A percentile compares a stretch with the other conserved stretches of the same genome.
Conservation (phyloP, 2,329 filamentous ascomycete species). For the Alternaria infectoria region DNA sequence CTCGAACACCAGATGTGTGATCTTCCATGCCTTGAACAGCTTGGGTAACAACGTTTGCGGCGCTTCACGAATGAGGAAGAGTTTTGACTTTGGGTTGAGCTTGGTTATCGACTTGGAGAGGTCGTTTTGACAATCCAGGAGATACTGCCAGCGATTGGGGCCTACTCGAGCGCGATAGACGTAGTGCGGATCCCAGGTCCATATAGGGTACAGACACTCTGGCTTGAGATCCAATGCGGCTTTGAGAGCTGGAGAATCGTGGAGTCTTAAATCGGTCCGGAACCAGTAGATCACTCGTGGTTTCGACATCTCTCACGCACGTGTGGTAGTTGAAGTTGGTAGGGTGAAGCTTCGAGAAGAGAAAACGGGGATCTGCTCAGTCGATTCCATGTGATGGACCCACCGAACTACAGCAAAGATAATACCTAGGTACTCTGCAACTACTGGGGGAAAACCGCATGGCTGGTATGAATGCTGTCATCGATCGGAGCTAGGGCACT, state of each 20-base stretch:
- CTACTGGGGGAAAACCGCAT: conserved; percentile 18
- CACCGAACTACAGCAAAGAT: background rate
- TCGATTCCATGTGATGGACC: background rate
- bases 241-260: conserved; percentile 76
- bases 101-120: conserved; percentile 70
- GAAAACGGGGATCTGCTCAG: background rate
- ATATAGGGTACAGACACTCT: conserved; percentile 73
- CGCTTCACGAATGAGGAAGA: conserved; percentile 74
- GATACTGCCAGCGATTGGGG: conserved; percentile 75
- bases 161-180: conserved; percentile 75
- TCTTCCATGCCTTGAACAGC: conserved; percentile 74
- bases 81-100: conserved; percentile 72
- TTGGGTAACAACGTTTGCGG: conserved; percentile 75
- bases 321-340: background rate
- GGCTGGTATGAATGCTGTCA: conserved; percentile 38
- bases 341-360: background rate
- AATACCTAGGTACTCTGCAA: background rate
- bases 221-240: conserved; percentile 74
- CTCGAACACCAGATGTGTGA: conserved; percentile 79
- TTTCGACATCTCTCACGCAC: conserved; percentile 36
- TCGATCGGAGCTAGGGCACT: conserved; percentile 28
- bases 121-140: conserved; percentile 75
- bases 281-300: conserved; percentile 77
- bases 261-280: conserved; percentile 76
- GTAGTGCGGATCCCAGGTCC: conserved; percentile 83